Evolutionary conservation across 495 filamentous ascomycete genomes (phyloP).

Genomic region (Aspergillus diversus): DNA sequence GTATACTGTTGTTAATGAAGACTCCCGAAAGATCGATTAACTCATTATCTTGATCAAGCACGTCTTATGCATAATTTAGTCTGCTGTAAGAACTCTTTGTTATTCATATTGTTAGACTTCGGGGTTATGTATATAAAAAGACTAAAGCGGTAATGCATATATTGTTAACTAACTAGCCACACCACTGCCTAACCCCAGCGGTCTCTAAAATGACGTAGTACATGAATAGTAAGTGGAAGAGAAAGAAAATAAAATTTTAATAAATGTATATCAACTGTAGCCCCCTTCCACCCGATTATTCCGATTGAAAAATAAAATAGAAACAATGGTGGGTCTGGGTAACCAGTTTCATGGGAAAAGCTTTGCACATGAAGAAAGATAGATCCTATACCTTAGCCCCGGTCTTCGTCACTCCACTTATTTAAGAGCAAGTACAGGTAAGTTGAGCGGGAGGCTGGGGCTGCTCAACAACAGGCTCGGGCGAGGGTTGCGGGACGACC

Average conservation of each 20-base stretch:
- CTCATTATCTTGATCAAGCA: no score
- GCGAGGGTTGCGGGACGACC: neutral
- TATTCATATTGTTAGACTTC: neutral
- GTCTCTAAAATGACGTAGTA: neutral
- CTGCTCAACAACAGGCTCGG: conserved; percentile 8
- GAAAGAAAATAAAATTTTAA: neutral
- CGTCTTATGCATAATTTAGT: no score
- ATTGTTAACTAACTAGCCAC: neutral
- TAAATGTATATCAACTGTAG: no score
- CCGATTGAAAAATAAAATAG: neutral
- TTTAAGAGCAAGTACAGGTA: conserved; percentile 4
- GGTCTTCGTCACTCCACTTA: neutral
- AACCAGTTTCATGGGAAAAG: neutral
- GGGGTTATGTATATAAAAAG: neutral
- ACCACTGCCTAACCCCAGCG: neutral
- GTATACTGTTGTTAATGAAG: neutral
- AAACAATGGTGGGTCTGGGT: neutral
- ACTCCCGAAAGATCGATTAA: neutral
- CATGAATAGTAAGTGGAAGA: neutral
- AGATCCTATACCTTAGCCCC: neutral
- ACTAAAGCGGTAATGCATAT: neutral
- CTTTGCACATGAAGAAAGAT: neutral
- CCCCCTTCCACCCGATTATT: no score
- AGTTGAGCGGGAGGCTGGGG: neutral
- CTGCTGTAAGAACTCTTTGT: neutral